Conservation (phyloP, 495 filamentous ascomycete genomes). For the Neurospora hispaniola region DNA sequence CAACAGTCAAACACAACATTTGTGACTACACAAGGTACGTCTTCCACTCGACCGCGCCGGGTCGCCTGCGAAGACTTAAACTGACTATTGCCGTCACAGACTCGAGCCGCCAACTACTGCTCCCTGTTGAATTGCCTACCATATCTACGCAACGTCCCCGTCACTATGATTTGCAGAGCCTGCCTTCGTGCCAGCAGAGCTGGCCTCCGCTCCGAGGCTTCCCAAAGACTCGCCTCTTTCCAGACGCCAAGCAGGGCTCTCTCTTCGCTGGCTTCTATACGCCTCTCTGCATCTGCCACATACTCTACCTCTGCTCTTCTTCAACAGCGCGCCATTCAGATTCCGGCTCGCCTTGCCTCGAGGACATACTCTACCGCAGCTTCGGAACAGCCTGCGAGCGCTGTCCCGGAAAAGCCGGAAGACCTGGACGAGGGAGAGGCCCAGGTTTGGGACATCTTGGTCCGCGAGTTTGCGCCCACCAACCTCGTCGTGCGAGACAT, state of each 20-base stretch:
- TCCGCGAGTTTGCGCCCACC: conserved; percentile 32
- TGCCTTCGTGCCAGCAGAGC: conserved; percentile 13
- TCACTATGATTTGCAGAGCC: conserved; percentile 17
- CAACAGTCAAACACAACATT: neutral
- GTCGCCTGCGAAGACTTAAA: neutral
- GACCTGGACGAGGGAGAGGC: conserved; percentile 34
- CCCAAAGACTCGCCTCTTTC: neutral
- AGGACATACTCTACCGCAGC: neutral
- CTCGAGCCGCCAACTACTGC: neutral
- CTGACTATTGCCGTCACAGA: neutral
- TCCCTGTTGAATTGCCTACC: neutral
- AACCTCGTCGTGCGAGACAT: conserved; percentile 58
- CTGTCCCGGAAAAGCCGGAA: conserved; percentile 26
- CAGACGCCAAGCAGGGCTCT: neutral
- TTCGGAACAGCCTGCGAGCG: neutral
- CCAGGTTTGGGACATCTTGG: conserved; percentile 34
- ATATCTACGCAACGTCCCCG: neutral
- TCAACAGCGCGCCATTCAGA: conserved; percentile 1
- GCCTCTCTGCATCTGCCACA: neutral
- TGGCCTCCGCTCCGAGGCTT: conserved; percentile 1
- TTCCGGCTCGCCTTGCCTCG: neutral
- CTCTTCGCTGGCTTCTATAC: neutral
- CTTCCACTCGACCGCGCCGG: neutral
- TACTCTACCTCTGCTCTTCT: neutral
- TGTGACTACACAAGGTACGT: neutral